Percentiles rank a stretch among this genome's conserved stretches.
phyloP scores from a whole-genome alignment of 192 early-diverging fungal species.

The Backusella macrospora region DNA sequence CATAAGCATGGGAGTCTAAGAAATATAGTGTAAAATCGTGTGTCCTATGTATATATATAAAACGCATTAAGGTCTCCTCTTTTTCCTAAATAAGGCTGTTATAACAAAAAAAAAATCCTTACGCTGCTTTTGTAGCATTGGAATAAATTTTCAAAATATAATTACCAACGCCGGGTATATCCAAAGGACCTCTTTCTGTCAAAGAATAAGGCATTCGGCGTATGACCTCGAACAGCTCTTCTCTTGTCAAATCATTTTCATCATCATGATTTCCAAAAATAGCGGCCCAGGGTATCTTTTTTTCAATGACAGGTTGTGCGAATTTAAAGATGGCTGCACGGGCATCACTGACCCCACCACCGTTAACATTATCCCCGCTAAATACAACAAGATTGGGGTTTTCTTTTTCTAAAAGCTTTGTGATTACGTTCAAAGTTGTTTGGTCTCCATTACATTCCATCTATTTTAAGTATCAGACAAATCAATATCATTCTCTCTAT shows the following conservation, averaged over 20 bases:
- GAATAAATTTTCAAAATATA: conserved; percentile 43
- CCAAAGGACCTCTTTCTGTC: conserved; percentile 40
- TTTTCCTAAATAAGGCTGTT: neutral
- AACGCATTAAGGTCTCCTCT: neutral
- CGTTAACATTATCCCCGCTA: conserved; percentile 49
- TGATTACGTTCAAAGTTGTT: conserved; percentile 43
- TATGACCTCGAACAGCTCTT: conserved; percentile 47
- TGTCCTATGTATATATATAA: conserved; percentile 9
- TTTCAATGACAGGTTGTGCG: conserved; percentile 24
- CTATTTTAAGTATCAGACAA: conserved; percentile 15
- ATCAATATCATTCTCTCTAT: no score
- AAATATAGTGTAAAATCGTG: conserved; percentile 48
- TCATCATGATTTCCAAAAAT: conserved; percentile 54
- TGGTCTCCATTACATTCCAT: conserved; percentile 45
- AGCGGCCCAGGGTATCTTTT: conserved; percentile 33
- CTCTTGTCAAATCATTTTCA: conserved; percentile 45
- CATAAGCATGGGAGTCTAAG: conserved; percentile 46
- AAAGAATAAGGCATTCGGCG: conserved; percentile 42
- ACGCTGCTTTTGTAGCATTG: conserved; percentile 2
- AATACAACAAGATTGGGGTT: conserved; percentile 50
- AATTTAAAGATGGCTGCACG: conserved; percentile 33
- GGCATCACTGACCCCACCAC: conserved; percentile 31
- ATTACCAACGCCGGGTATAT: conserved; percentile 46
- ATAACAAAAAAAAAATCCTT: neutral
- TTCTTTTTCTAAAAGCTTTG: conserved; percentile 45